A percentile compares a stretch with the other conserved stretches of the same genome.
These are phyloP conservation scores for Brassica hybrid DNA, from an alignment of 441 rosid genomes.

Conservation along the genomic window DNA sequence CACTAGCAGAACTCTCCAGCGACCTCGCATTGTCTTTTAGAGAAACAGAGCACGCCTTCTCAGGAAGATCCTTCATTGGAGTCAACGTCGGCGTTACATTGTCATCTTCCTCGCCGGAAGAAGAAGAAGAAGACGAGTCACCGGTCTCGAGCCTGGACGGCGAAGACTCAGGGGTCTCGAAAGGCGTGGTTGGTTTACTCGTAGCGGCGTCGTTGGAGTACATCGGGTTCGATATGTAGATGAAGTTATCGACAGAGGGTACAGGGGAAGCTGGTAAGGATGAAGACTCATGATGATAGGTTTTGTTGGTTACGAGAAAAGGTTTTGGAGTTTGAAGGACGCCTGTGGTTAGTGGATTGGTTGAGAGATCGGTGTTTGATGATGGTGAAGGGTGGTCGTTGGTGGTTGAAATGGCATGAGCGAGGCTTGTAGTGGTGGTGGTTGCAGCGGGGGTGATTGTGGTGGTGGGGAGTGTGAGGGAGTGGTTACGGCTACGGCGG, in stretches of 20 bases:
- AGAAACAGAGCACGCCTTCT: conserved; percentile 71
- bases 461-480: conserved; percentile 30
- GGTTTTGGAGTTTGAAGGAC: conserved; percentile 67
- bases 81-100: conserved; percentile 61
- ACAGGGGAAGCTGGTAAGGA: conserved; percentile 36
- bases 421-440: conserved; percentile 16
- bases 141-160: conserved; percentile 66
- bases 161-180: conserved; percentile 81
- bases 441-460: conserved; percentile 23
- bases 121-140: conserved; percentile 47
- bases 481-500: conserved; percentile 29
- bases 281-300: conserved; percentile 21
- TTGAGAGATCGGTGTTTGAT: conserved; percentile 23
- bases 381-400: conserved; percentile 35
- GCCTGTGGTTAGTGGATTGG: conserved; percentile 60
- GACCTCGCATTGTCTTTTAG: conserved; percentile 54
- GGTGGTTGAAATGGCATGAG: conserved; percentile 30
- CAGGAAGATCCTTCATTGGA: conserved; percentile 87
- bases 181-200: conserved; percentile 60
- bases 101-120: conserved; percentile 47
- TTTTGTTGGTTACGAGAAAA: conserved; percentile 41
- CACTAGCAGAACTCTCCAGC: conserved; percentile 57
- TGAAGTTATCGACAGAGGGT: conserved; percentile 47
- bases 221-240: conserved; percentile 89
- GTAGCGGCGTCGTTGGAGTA: conserved; percentile 50